Conservation (phyloP, 495 filamentous ascomycete species). For the Eremomyces bilateralis region DNA sequence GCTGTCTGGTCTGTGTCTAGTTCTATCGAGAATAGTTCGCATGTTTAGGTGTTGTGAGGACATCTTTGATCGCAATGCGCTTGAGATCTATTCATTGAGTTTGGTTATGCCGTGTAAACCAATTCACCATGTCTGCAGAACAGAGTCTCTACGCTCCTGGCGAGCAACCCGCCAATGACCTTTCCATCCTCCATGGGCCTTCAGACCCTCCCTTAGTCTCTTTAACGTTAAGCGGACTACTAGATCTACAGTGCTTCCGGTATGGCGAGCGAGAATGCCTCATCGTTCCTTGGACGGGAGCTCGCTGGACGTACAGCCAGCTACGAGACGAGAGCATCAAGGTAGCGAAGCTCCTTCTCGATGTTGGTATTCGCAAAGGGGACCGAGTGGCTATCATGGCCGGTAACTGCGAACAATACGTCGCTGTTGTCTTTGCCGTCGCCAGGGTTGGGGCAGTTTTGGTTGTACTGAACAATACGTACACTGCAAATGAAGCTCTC, state of each 20-base stretch:
- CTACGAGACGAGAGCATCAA: constrained; percentile 36
- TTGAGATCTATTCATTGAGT: constrained; percentile 6
- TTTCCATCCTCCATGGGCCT: constrained; percentile 20
- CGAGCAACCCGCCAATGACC: background rate
- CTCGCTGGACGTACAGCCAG: constrained; percentile 43
- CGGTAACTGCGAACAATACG: constrained; percentile 50
- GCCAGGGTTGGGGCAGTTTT: constrained; percentile 42
- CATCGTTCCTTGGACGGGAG: constrained; percentile 42
- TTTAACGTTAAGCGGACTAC: constrained; percentile 37
- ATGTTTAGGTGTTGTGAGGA: too few species aligned
- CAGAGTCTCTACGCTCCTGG: constrained; percentile 19
- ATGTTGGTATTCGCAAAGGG: constrained; percentile 36
- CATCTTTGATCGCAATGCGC: constrained; percentile 10
- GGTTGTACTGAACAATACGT: constrained; percentile 52
- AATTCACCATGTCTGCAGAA: constrained; percentile 7
- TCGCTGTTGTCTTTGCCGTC: constrained; percentile 44
- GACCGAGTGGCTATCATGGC: constrained; percentile 50
- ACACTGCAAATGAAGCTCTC: constrained; percentile 39
- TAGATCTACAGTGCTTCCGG: constrained; percentile 38
- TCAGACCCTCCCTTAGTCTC: constrained; percentile 36
- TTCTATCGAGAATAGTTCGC: too few species aligned
- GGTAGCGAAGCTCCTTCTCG: constrained; percentile 34
- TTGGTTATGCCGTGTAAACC: too few species aligned
- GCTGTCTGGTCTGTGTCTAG: too few species aligned
- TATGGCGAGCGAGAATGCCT: constrained; percentile 36